A percentile compares a stretch with the other conserved stretches of the same genome.
phyloP scores from a whole-genome alignment of 202 grass and related monocot genomes.

The Dendrocalamus latiflorus region DNA sequence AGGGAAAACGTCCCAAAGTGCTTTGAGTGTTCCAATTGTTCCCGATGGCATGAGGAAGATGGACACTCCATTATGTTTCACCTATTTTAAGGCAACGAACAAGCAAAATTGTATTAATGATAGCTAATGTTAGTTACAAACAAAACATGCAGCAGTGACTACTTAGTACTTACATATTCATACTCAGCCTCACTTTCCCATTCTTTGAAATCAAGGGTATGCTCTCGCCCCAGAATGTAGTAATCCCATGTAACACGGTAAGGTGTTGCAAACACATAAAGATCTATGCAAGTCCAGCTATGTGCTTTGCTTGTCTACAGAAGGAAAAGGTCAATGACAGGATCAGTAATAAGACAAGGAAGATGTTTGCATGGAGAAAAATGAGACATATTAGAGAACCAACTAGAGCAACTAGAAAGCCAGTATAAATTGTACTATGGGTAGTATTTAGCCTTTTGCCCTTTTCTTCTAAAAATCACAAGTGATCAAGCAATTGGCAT shows the following conservation, averaged over 20 bases:
- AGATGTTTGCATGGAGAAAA: background rate
- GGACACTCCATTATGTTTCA: conserved; percentile 81
- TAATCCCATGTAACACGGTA: conserved; percentile 96
- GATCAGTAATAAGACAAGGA: background rate
- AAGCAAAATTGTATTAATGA: background rate
- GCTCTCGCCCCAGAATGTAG: conserved; percentile 82
- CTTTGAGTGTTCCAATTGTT: conserved; percentile 89
- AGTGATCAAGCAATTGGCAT: background rate
- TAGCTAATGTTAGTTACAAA: background rate
- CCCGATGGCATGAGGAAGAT: conserved; percentile 98
- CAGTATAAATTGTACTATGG: background rate
- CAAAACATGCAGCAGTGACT: conserved; percentile 6
- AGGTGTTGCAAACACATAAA: conserved; percentile 92
- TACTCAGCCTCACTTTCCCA: conserved; percentile 87
- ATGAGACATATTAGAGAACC: background rate
- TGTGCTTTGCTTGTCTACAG: conserved; percentile 61
- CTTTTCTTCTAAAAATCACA: background rate
- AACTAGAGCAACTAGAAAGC: background rate
- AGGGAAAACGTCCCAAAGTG: conserved; percentile 91
- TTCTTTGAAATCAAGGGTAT: conserved; percentile 82
- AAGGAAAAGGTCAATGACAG: conserved; percentile 12
- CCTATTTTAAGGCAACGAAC: conserved; percentile 47
- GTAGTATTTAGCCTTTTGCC: background rate
- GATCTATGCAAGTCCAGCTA: conserved; percentile 97
- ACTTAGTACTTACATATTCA: conserved; percentile 73